Conservation (phyloP, 345 rosid species). For the Ceriops decandra region DNA sequence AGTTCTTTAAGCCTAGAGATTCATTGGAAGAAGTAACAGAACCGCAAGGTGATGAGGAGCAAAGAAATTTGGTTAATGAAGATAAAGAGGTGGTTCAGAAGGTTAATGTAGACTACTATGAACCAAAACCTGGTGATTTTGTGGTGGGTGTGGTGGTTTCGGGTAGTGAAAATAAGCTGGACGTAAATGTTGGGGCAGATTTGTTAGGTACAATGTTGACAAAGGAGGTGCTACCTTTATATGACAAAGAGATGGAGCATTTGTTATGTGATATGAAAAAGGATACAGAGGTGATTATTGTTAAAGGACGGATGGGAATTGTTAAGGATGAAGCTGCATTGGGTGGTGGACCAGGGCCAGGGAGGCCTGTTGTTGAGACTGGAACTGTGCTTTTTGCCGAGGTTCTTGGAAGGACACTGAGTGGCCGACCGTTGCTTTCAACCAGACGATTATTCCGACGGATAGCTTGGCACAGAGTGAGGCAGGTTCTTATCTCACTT, state of each 20-base stretch:
- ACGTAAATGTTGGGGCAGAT: conserved; percentile 83
- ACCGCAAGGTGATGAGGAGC: conserved; percentile 22
- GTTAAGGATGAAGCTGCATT: conserved; percentile 57
- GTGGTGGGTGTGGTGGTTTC: conserved; percentile 97
- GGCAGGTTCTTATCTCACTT: conserved; percentile 90
- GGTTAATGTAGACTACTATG: conserved; percentile 66
- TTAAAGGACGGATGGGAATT: conserved; percentile 78
- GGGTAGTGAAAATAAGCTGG: conserved; percentile 88
- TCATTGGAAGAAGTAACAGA: conserved; percentile 29
- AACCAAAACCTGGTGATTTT: conserved; percentile 74
- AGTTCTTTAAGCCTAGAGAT: conserved; percentile 59
- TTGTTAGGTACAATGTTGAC: conserved; percentile 92
- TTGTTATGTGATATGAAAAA: conserved; percentile 62
- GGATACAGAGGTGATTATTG: conserved; percentile 52
- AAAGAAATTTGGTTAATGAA: conserved; percentile 11
- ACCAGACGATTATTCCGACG: conserved; percentile 60
- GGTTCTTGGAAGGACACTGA: conserved; percentile 87
- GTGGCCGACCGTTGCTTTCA: conserved; percentile 89
- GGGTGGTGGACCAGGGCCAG: conserved; percentile 37
- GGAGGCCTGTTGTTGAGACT: conserved; percentile 74
- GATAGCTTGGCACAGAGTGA: conserved; percentile 91
- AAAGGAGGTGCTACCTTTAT: conserved; percentile 84
- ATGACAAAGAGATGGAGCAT: conserved; percentile 64
- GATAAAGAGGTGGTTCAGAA: conserved; percentile 32
- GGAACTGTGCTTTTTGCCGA: conserved; percentile 85